Evolutionary conservation across 345 rosid species (phyloP).

Genomic region (Moricandia arvensis): DNA sequence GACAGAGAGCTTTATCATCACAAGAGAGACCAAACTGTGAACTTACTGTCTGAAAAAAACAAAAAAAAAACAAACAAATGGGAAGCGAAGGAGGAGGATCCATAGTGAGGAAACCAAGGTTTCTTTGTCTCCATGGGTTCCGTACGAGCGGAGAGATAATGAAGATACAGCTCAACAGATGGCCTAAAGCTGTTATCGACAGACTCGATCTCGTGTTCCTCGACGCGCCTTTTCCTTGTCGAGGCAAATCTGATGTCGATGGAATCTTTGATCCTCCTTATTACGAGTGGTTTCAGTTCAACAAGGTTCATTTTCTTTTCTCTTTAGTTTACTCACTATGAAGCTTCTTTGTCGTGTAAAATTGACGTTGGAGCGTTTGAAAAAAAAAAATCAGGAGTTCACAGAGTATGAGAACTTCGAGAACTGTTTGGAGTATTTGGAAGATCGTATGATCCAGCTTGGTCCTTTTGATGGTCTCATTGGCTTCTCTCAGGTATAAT

Average conservation of each 20-base stretch:
- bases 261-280: constrained; percentile 92
- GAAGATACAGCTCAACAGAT: constrained; percentile 62
- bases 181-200: constrained; percentile 64
- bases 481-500: constrained; percentile 94
- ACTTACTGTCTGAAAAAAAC: background rate
- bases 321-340: background rate
- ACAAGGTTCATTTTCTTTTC: constrained; percentile 44
- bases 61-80: constrained; percentile 30
- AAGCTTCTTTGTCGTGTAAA: background rate
- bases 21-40: background rate
- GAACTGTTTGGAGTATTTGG: constrained; percentile 60
- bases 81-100: constrained; percentile 41
- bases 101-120: constrained; percentile 55
- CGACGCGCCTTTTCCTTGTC: constrained; percentile 61
- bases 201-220: constrained; percentile 66
- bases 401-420: constrained; percentile 67
- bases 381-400: constrained; percentile 51
- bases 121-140: constrained; percentile 86
- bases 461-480: constrained; percentile 87
- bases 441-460: constrained; percentile 61
- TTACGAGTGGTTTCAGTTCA: constrained; percentile 92
- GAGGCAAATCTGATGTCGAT: constrained; percentile 80
- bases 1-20: background rate
- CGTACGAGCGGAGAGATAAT: constrained; percentile 78
- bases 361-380: background rate